Base-by-base conservation (phyloP, 2,329 filamentous ascomycete genomes). In the Cytospora paraplurivora region DNA sequence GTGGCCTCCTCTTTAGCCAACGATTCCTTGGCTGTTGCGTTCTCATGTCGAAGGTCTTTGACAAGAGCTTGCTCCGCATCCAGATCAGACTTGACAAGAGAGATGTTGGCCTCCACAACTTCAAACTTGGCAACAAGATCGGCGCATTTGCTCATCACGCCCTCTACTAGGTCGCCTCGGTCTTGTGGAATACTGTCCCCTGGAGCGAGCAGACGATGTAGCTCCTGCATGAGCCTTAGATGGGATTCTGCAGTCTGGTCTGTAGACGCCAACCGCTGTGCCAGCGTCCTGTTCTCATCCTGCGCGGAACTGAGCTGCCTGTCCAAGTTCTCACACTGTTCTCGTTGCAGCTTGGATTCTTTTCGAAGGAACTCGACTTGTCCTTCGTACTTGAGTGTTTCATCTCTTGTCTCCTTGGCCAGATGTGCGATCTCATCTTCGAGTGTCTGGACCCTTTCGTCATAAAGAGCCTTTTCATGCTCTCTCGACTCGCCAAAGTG, bases 401-500 rank as follows among this genome's bases (percentile, higher is more conserved):
- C 85, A 44, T 88, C 86, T 49, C 79, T 78, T 66, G 80, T 79
- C 65, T 88, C 82, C 66, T 84, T 84, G 41, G 78, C 81, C 17
- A 89, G 74, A 56, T 82, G 84, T 62, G 91, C 86, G 17, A 96
- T 77, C 69, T 97, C 90, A 17, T 84, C 79, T 70, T 93, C 85
- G 1, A 97, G 81, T 10, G 82, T 79, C 53, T 86, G 86, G 37
- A 93, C 79, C 63, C 83, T 88, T 54, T 89, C 85, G 67, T 94
- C 89, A 52, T 88, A 83, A 2, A 84, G 83, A 4, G 85, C 86
- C 71, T 88, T 91, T 71, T 95, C 91, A 69, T 96, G 89, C 68
- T 97, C 92, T 51, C 91, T 85, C 49, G 90, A 93, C 70, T 92
- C 92, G 50, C 92, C 83, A 61, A 94, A 85, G 65, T 92, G 85